phyloP scores from a whole-genome alignment of 352 stramenopile species.

The Phytophthora chlamydospora region DNA sequence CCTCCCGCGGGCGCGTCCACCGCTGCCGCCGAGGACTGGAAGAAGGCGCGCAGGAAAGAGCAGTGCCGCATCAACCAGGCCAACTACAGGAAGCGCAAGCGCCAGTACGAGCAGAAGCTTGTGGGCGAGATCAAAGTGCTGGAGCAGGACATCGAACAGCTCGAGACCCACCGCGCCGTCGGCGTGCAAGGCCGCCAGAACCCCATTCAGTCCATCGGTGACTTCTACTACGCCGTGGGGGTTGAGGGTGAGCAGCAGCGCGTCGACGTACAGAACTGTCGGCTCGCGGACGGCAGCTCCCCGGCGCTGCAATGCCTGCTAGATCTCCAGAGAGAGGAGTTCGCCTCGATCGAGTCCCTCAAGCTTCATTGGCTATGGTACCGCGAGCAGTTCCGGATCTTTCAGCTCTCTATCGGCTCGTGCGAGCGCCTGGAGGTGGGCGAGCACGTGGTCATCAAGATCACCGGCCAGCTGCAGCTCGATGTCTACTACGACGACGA shows the following conservation, averaged over 20 bases:
- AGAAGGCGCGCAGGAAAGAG: conserved; percentile 56
- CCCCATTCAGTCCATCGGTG: conserved; percentile 30
- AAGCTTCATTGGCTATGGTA: conserved; percentile 54
- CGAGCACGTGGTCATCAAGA: conserved; percentile 44
- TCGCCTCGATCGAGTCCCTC: conserved; percentile 46
- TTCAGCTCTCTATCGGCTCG: conserved; percentile 41
- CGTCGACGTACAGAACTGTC: conserved; percentile 1
- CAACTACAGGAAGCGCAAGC: conserved; percentile 64
- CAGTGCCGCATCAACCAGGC: conserved; percentile 70
- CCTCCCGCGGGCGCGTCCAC: background rate
- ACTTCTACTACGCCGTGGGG: conserved; percentile 43
- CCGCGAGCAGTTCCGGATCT: conserved; percentile 47
- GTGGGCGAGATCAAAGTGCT: conserved; percentile 37
- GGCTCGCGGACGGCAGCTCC: conserved; percentile 24
- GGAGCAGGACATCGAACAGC: conserved; percentile 44
- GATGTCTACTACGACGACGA: conserved; percentile 19
- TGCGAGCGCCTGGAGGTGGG: conserved; percentile 37
- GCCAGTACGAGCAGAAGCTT: conserved; percentile 46
- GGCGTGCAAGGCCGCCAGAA: background rate
- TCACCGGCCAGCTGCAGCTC: conserved; percentile 33
- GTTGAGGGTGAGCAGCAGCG: conserved; percentile 14
- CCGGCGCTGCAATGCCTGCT: conserved; percentile 36
- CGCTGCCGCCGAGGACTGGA: conserved; percentile 30
- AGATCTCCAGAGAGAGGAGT: conserved; percentile 47
- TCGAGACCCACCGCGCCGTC: conserved; percentile 14